These are phyloP conservation scores for Zoysia japonica DNA, from an alignment of 176 grass and related monocot genomes.

Conservation along the genomic window DNA sequence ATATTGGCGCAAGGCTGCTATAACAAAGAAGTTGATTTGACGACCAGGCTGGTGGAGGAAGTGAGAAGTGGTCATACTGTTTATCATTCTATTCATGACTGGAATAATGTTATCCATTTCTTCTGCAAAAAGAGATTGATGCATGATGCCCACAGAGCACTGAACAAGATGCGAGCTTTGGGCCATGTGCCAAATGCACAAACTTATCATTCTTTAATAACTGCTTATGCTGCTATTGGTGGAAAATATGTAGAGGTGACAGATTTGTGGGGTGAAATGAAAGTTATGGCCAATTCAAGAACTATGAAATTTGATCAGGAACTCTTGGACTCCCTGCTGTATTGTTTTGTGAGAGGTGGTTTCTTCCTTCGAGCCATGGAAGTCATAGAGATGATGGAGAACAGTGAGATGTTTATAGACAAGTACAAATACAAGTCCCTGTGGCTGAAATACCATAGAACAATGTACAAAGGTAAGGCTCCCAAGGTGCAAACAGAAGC, in stretches of 20 bases:
- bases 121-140: constrained; percentile 94
- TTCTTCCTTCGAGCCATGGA: constrained; percentile 96
- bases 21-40: constrained; percentile 60
- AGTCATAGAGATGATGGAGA: constrained; percentile 88
- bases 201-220: constrained; percentile 80
- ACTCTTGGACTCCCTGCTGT: constrained; percentile 81
- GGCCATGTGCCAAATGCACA: constrained; percentile 75
- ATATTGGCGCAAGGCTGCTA: constrained; percentile 34
- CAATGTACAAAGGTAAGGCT: constrained; percentile 76
- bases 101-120: constrained; percentile 93
- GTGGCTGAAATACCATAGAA: constrained; percentile 93
- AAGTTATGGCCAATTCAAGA: constrained; percentile 57
- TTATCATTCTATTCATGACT: constrained; percentile 74
- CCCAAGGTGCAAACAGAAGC: constrained; percentile 84
- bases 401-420: constrained; percentile 71
- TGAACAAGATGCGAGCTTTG: constrained; percentile 78
- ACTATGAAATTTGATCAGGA: constrained; percentile 85
- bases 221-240: constrained; percentile 78
- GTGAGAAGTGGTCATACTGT: constrained; percentile 54
- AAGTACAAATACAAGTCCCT: constrained; percentile 93
- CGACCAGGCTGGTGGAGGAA: constrained; percentile 72
- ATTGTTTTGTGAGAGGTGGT: constrained; percentile 96
- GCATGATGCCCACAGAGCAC: constrained; percentile 82
- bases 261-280: constrained; percentile 97
- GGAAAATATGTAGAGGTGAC: constrained; percentile 83